A percentile compares a stretch with the other conserved stretches of the same genome.
phyloP scores from a whole-genome alignment of 2,329 filamentous ascomycete genomes.

The Trichoderma cornu-damae region DNA sequence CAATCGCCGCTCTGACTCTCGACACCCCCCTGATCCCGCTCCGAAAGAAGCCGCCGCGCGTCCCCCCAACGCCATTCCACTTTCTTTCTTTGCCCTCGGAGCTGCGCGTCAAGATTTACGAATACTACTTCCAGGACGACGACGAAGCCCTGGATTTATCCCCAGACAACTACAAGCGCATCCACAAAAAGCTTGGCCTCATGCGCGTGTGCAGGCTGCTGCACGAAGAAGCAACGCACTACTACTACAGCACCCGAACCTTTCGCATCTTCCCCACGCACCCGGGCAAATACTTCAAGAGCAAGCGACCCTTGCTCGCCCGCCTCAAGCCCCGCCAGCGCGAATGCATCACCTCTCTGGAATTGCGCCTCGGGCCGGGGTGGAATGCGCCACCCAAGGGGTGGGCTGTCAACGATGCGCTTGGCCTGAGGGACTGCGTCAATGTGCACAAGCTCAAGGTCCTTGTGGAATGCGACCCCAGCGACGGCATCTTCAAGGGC shows the following conservation, averaged over 20 bases:
- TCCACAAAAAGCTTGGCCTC: slow-evolving; percentile 55
- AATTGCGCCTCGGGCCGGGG: slow-evolving; percentile 67
- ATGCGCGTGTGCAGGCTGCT: slow-evolving; percentile 57
- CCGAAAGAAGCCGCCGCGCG: slow-evolving; percentile 29
- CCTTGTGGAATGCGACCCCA: slow-evolving; percentile 69
- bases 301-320: slow-evolving; percentile 64
- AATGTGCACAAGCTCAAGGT: slow-evolving; percentile 57
- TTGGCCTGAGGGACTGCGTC: slow-evolving; percentile 59
- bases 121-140: slow-evolving; percentile 53
- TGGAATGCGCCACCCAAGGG: slow-evolving; percentile 65
- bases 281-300: slow-evolving; percentile 63
- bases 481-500: slow-evolving; percentile 60
- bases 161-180: slow-evolving; percentile 57
- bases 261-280: slow-evolving; percentile 64
- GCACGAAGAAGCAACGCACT: slow-evolving; percentile 58
- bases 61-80: slow-evolving; percentile 47
- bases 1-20: slow-evolving; percentile 42
- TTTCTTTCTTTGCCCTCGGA: slow-evolving; percentile 67
- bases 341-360: slow-evolving; percentile 55
- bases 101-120: slow-evolving; percentile 64
- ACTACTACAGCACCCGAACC: slow-evolving; percentile 59
- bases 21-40: slow-evolving; percentile 34
- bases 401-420: slow-evolving; percentile 61
- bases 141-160: slow-evolving; percentile 60
- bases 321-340: slow-evolving; percentile 59